phyloP scores from a whole-genome alignment of 1,139 yeast genomes.

The Arxiozyma telluris region DNA sequence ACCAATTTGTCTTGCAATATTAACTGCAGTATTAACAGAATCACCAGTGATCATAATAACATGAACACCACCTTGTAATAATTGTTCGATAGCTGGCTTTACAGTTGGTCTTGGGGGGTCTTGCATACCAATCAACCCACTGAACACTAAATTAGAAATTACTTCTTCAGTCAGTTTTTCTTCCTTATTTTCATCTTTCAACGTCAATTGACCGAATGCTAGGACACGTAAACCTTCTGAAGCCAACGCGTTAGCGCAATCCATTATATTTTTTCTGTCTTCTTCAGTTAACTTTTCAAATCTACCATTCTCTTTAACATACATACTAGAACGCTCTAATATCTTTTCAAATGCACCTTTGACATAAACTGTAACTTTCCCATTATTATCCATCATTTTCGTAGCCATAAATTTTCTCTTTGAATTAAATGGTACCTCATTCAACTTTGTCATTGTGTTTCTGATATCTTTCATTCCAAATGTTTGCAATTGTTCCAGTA shows the following conservation, averaged over 20 bases:
- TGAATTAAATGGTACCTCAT: constrained; percentile 81
- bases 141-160: constrained; percentile 57
- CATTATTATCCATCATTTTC: constrained; percentile 44
- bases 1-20: constrained; percentile 87
- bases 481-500: constrained; percentile 61
- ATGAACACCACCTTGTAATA: constrained; percentile 88
- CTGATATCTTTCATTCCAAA: constrained; percentile 70
- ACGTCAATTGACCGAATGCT: constrained; percentile 55
- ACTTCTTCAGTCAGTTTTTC: constrained; percentile 33
- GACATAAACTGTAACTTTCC: constrained; percentile 50
- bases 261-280: constrained; percentile 38
- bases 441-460: constrained; percentile 39
- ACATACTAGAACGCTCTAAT: constrained; percentile 52
- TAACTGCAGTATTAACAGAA: constrained; percentile 82
- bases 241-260: constrained; percentile 59
- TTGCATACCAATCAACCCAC: constrained; percentile 88
- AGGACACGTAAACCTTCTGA: constrained; percentile 79
- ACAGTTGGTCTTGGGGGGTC: constrained; percentile 95
- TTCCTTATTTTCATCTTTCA: constrained; percentile 11
- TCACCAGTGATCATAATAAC: constrained; percentile 98
- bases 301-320: constrained; percentile 50
- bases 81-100: constrained; percentile 54
- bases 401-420: constrained; percentile 81
- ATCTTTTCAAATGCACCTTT: constrained; percentile 87
- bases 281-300: constrained; percentile 44